Conservation (phyloP, 2,329 filamentous ascomycete genomes). For the Onygena corvina region DNA sequence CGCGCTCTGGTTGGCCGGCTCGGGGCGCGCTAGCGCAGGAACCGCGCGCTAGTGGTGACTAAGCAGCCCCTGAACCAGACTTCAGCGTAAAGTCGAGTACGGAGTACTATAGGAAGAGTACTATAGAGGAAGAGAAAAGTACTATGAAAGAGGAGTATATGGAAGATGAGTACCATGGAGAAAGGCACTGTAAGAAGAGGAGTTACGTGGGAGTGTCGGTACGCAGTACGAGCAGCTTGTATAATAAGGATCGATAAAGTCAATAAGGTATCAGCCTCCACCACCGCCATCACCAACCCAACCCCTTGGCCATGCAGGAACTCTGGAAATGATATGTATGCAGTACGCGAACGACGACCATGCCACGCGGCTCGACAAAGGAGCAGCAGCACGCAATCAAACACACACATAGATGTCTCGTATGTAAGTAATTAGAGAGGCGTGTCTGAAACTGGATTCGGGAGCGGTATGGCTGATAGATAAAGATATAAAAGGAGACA, state of each 20-base stretch:
- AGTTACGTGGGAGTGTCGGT: too few species aligned
- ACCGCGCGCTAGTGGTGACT: constrained; percentile 6
- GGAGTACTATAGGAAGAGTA: too few species aligned
- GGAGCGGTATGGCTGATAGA: constrained; percentile 3
- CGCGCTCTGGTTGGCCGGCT: not conserved
- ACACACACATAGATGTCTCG: too few species aligned
- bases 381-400: too few species aligned
- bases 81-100: too few species aligned
- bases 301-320: constrained; percentile 5
- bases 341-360: not conserved
- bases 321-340: not conserved
- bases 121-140: too few species aligned
- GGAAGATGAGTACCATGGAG: too few species aligned
- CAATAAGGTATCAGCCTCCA: constrained; percentile 3
- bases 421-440: not conserved
- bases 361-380: too few species aligned
- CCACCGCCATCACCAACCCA: too few species aligned
- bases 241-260: not conserved
- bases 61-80: constrained; percentile 7
- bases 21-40: constrained; percentile 10
- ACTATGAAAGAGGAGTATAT: too few species aligned
- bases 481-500: not conserved
- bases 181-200: too few species aligned
- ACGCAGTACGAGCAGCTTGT: too few species aligned
- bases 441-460: constrained; percentile 1